phyloP scores from a whole-genome alignment of 140 eudicot species.

The Senecio squalidus region DNA sequence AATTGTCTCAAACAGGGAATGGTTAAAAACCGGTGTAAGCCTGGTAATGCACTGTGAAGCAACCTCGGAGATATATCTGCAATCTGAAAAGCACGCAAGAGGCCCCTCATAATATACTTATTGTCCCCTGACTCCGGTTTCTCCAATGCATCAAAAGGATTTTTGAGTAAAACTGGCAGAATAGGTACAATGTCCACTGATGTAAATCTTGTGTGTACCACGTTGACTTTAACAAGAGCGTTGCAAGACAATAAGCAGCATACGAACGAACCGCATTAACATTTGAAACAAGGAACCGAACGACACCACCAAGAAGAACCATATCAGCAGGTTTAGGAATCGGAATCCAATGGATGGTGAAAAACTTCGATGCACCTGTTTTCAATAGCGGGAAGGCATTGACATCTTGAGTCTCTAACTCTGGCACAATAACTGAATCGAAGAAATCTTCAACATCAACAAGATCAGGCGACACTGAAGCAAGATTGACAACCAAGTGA shows the following conservation, averaged over 20 bases:
- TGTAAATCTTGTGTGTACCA: no score
- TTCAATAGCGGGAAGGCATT: conserved; percentile 75
- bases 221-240: conserved; percentile 69
- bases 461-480: conserved; percentile 57
- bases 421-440: conserved; percentile 61
- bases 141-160: no score
- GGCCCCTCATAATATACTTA: conserved; percentile 91
- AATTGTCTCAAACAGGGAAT: conserved; percentile 76
- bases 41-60: conserved; percentile 74
- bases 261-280: conserved; percentile 82
- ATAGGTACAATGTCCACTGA: no score
- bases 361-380: conserved; percentile 83
- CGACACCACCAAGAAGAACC: conserved; percentile 65
- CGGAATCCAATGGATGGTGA: conserved; percentile 59
- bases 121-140: no score
- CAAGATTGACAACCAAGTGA: conserved; percentile 73
- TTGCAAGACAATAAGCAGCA: conserved; percentile 83
- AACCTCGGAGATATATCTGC: conserved; percentile 78
- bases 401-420: conserved; percentile 64
- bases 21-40: conserved; percentile 54
- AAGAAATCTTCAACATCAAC: conserved; percentile 72
- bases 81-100: conserved; percentile 87
- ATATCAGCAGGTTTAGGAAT: conserved; percentile 56
- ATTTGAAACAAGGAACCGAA: conserved; percentile 58
- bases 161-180: no score